Percentiles rank a stretch among this genome's conserved stretches.
Evolutionary conservation across 441 rosid species (phyloP).

Genomic region (Melianthus villosus): DNA sequence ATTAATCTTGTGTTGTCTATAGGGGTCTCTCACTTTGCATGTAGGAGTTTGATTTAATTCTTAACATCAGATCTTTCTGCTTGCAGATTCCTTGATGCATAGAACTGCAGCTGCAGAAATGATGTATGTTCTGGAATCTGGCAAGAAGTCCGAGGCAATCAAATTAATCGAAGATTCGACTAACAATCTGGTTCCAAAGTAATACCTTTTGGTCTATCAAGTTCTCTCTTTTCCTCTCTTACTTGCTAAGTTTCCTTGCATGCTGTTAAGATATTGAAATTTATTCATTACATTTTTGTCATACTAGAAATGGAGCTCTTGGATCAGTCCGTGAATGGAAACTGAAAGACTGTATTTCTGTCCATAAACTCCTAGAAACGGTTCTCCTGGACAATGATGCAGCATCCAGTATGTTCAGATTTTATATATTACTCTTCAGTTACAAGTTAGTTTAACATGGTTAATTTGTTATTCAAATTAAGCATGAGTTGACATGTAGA

Average conservation of each 20-base stretch:
- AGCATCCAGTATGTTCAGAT: constrained; percentile 50
- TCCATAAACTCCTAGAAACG: constrained; percentile 50
- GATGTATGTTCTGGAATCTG: constrained; percentile 52
- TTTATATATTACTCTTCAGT: background rate
- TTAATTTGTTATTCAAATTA: too few species aligned
- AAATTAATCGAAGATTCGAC: constrained; percentile 72
- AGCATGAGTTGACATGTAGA: too few species aligned
- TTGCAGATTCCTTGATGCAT: constrained; percentile 85
- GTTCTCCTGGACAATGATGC: constrained; percentile 53
- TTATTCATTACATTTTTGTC: constrained; percentile 1
- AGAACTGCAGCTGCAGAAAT: constrained; percentile 93
- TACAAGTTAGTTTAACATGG: too few species aligned
- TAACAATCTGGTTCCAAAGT: constrained; percentile 37
- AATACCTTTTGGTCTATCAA: constrained; percentile 11
- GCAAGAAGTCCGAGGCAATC: constrained; percentile 59
- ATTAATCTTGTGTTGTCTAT: constrained; percentile 4
- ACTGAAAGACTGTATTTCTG: constrained; percentile 67
- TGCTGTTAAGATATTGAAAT: background rate
- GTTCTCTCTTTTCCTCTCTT: constrained; percentile 6
- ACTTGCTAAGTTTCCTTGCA: too few species aligned
- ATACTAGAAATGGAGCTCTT: constrained; percentile 41
- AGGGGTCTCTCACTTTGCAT: too few species aligned
- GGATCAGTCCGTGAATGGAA: constrained; percentile 66
- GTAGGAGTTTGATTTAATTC: background rate
- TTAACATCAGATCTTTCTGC: constrained; percentile 1